phyloP scores from a whole-genome alignment of 306 rosid species.

The Datisca glomerata region DNA sequence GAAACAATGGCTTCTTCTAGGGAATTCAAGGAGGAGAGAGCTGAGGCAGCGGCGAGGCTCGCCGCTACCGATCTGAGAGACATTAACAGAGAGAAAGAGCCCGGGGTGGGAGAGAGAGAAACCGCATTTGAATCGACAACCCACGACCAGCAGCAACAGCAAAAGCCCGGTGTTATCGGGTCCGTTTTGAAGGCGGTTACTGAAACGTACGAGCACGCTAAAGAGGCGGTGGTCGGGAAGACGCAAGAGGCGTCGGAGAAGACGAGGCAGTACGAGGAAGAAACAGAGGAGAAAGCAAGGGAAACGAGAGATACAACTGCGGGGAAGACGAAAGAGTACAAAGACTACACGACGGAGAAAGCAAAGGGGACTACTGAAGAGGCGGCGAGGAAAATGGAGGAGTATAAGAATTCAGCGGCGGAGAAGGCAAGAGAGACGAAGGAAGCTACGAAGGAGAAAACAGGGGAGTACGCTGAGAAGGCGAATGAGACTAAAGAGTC shows the following conservation, averaged over 20 bases:
- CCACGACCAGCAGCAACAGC: slow-evolving; percentile 14
- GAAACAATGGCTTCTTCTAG: slow-evolving; percentile 57
- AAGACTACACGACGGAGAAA: slow-evolving; percentile 5
- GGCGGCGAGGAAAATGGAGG: slow-evolving; percentile 6
- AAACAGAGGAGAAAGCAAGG: slow-evolving; percentile 10
- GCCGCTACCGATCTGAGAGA: slow-evolving; percentile 49
- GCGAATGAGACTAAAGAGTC: not conserved
- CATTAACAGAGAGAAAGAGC: slow-evolving; percentile 8
- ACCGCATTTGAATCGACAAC: not conserved
- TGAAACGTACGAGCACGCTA: slow-evolving; percentile 28
- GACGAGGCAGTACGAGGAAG: slow-evolving; percentile 17
- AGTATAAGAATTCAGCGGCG: slow-evolving; percentile 14
- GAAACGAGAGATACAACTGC: slow-evolving; percentile 12
- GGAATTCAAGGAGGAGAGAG: slow-evolving; percentile 41
- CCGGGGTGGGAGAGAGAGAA: not conserved
- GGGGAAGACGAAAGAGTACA: slow-evolving; percentile 13
- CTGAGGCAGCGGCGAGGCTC: slow-evolving; percentile 51
- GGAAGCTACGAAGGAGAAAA: slow-evolving; percentile 5
- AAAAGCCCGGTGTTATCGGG: slow-evolving; percentile 43
- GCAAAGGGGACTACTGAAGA: not conserved
- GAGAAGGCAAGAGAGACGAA: slow-evolving; percentile 17
- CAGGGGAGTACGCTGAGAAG: not conserved
- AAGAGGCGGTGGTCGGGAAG: not conserved
- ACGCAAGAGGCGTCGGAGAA: slow-evolving; percentile 12
- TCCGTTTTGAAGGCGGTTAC: slow-evolving; percentile 45